Conservation (phyloP, 75 land plant species). For the Isoetes taiwanensis region DNA sequence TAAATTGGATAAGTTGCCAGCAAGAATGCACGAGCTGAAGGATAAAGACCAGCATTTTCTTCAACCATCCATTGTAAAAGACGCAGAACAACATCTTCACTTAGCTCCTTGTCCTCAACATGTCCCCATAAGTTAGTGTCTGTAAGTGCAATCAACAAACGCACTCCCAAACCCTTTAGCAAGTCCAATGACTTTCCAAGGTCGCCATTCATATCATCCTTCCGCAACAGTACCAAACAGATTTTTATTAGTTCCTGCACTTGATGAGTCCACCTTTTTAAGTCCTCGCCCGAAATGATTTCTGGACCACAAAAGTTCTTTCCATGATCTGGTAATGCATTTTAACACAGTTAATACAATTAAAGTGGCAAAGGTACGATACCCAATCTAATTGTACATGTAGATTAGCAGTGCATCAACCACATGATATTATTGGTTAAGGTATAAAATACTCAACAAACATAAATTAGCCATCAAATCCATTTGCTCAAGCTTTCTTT, state of each 20-base stretch:
- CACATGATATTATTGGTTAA: too few species aligned
- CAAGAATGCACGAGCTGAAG: slow-evolving; percentile 35
- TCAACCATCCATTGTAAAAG: slow-evolving; percentile 36
- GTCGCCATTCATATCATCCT: slow-evolving; percentile 14
- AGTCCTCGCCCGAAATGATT: slow-evolving; percentile 36
- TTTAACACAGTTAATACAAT: background rate
- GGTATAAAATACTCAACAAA: too few species aligned
- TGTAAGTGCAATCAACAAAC: slow-evolving; percentile 51
- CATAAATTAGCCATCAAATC: too few species aligned
- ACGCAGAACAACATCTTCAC: slow-evolving; percentile 22
- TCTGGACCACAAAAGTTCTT: slow-evolving; percentile 52
- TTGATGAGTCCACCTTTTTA: slow-evolving; percentile 53
- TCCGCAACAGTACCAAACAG: slow-evolving; percentile 34
- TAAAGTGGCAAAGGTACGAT: too few species aligned
- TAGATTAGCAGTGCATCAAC: too few species aligned
- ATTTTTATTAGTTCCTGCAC: slow-evolving; percentile 36
- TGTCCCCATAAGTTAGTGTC: slow-evolving; percentile 49
- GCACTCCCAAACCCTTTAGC: slow-evolving; percentile 44
- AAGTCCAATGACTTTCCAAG: slow-evolving; percentile 14
- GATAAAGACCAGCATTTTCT: slow-evolving; percentile 33
- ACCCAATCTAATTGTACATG: too few species aligned
- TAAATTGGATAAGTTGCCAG: slow-evolving; percentile 13
- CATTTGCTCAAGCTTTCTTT: too few species aligned
- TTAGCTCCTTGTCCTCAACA: slow-evolving; percentile 14
- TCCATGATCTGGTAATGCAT: slow-evolving; percentile 27